Percentiles rank a stretch among this genome's conserved stretches.
phyloP scores from a whole-genome alignment of 345 rosid species.

The Nasturtium officinale region DNA sequence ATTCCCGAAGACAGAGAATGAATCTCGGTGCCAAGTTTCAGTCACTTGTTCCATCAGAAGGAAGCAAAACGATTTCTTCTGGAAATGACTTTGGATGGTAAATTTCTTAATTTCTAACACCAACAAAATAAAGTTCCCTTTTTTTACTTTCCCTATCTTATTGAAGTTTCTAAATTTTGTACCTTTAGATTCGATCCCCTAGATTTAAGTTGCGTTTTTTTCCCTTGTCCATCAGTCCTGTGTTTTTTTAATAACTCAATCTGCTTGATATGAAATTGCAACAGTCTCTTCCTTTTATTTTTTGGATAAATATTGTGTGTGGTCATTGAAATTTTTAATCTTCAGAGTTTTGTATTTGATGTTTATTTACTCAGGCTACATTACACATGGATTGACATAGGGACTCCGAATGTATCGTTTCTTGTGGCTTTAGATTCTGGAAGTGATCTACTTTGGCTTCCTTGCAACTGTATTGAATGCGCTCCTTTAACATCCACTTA shows the following conservation, averaged over 20 bases:
- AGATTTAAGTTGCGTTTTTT: background rate
- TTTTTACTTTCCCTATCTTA: background rate
- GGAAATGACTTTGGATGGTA: constrained; percentile 88
- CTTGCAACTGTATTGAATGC: constrained; percentile 82
- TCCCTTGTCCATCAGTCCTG: background rate
- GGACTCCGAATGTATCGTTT: constrained; percentile 76
- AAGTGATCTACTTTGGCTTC: constrained; percentile 87
- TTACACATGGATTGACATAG: constrained; percentile 81
- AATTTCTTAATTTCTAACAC: background rate
- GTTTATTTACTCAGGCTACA: constrained; percentile 57
- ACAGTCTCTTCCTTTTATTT: background rate
- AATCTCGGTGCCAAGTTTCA: constrained; percentile 62
- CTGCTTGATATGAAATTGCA: background rate
- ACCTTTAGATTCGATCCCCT: background rate
- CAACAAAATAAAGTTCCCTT: background rate
- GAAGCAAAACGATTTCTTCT: constrained; percentile 63
- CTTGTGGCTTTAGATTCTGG: constrained; percentile 86
- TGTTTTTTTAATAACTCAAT: background rate
- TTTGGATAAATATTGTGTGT: background rate
- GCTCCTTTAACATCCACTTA: constrained; percentile 68
- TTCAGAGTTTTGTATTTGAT: background rate
- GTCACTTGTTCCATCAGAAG: constrained; percentile 76
- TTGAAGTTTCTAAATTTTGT: constrained; percentile 5
- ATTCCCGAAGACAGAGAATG: constrained; percentile 75
- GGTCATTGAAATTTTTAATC: background rate